Percentiles rank a stretch among this genome's conserved stretches.
Conservation (phyloP, 345 rosid species). For the Populus deltoides region DNA sequence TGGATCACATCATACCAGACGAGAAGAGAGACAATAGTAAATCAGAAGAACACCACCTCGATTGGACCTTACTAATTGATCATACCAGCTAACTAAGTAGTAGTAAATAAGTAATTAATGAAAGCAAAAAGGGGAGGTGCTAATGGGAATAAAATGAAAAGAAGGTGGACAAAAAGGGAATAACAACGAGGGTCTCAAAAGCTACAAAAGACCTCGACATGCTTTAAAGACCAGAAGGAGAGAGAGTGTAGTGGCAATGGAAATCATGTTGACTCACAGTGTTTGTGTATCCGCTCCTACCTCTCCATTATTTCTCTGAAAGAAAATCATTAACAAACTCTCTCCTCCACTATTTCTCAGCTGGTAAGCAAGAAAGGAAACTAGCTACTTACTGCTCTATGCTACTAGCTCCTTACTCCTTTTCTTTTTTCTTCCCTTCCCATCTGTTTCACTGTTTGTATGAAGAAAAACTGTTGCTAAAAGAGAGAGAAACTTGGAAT, state of each 20-base stretch:
- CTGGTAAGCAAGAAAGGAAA: conserved; percentile 16
- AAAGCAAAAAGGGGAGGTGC: background rate
- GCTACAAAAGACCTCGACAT: conserved; percentile 33
- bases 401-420: background rate
- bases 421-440: background rate
- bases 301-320: conserved; percentile 23
- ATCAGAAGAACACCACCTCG: background rate
- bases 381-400: background rate
- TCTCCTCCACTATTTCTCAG: background rate
- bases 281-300: conserved; percentile 33
- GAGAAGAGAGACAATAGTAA: background rate
- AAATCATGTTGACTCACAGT: conserved; percentile 54
- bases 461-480: conserved; percentile 9
- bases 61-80: too few relatives aligned
- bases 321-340: background rate
- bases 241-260: conserved; percentile 21
- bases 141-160: conserved; percentile 3
- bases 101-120: background rate
- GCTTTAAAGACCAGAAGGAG: conserved; percentile 21
- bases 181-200: conserved; percentile 10
- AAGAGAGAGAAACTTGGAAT: conserved; percentile 13
- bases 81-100: background rate
- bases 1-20: background rate
- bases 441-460: conserved; percentile 13
- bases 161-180: conserved; percentile 21